phyloP scores from a whole-genome alignment of 768 basidiomycete species.

The Polyporus arcularius region DNA sequence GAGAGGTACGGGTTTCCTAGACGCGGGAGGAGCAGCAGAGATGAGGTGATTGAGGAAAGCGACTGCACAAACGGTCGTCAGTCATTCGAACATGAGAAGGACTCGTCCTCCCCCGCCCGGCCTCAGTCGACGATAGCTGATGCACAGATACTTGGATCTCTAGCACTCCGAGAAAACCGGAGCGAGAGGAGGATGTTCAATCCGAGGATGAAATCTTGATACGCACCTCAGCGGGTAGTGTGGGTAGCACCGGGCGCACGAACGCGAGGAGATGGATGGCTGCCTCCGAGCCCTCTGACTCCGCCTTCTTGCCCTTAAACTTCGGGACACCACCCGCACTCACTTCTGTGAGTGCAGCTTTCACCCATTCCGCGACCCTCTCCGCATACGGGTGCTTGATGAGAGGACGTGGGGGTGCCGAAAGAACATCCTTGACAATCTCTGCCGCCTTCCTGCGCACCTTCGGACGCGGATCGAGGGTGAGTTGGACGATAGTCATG shows the following conservation, averaged over 20 bases:
- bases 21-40: constrained; percentile 81
- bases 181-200: too few species aligned
- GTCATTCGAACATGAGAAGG: constrained; percentile 5
- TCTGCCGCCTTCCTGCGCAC: constrained; percentile 91
- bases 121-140: too few species aligned
- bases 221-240: constrained; percentile 72
- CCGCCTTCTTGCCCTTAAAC: constrained; percentile 56
- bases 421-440: constrained; percentile 75
- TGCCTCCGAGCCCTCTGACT: constrained; percentile 63
- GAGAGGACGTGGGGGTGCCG: constrained; percentile 75
- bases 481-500: constrained; percentile 79
- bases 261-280: constrained; percentile 79
- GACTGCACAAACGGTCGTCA: constrained; percentile 47
- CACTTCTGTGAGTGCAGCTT: constrained; percentile 64
- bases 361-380: constrained; percentile 78
- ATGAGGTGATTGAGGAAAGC: constrained; percentile 65
- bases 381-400: constrained; percentile 84
- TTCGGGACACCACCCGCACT: constrained; percentile 61
- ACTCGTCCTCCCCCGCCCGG: too few species aligned
- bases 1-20: constrained; percentile 89
- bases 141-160: too few species aligned
- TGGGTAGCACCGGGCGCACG: constrained; percentile 59
- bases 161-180: too few species aligned
- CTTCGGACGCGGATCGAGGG: constrained; percentile 88
- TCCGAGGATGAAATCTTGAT: not conserved